Evolutionary conservation across 352 stramenopile species (phyloP), one percentile per base, ranked within the genome.

Genomic region (Phytophthora pini): DNA sequence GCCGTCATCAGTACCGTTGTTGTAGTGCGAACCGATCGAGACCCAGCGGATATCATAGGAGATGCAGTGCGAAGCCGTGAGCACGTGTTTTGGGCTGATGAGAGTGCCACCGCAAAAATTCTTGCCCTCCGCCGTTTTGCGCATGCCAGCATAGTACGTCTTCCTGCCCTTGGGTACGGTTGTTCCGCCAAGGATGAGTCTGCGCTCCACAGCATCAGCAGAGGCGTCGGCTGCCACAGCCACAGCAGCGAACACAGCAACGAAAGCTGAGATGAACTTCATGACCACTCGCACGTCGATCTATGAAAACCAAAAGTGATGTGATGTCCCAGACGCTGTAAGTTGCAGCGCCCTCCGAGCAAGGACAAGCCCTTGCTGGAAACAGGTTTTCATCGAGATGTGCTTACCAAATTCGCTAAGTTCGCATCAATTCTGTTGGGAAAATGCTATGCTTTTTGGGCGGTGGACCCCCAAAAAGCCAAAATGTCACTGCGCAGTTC

Each of bases 1-100:
- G 5, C 77, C 75, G 46, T 89, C 71, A 4, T 62, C 29, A 8
- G 61, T 70, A 43, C 81, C 80, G 31, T 65, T 84, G 20, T 79
- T 46, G 61, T 67, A 89, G 69, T 89, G 81, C 57, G 81, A 81
- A 29, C 83, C 83, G 22, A 90, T 67, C 1, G 74, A 75, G 15
- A 79, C 79, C 61, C 77, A 87, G 10, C 68, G 61, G 51, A 84
- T 78, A 27, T 61, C 47, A 44, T 69, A 72, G 15, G 38, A 29
- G 68, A 62, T 50, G 56, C 80, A 91, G 65, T 89, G 78, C 24
- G 80, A 81, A 9, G 77, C 62, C 0, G 68, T 76, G 49, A 76
- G 68, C 41, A 76, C 69, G 46, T 82, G 74, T 8, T 7, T 76
- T 3, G 83, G 69, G 39, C 59, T 58, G 74, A 90, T 88, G 62